Percentiles rank a stretch among this genome's conserved stretches.
phyloP scores from a whole-genome alignment of 257 asterid genomes.

The Ilex asprella region DNA sequence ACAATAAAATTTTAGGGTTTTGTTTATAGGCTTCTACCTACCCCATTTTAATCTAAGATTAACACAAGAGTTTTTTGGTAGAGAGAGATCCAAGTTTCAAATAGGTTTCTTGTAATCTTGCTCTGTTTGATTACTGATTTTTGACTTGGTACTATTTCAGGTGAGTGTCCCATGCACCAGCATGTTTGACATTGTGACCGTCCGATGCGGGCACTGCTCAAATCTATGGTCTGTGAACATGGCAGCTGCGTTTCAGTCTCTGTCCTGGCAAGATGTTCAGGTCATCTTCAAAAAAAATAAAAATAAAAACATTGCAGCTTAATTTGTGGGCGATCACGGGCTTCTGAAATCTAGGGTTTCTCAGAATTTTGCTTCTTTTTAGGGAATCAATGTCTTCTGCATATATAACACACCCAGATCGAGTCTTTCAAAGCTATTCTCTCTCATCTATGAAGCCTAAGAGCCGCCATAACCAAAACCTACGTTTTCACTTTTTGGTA shows the following conservation, averaged over 20 bases:
- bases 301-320: constrained; percentile 23
- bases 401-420: constrained; percentile 2
- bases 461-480: constrained; percentile 1
- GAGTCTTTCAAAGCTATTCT: constrained; percentile 8
- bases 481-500: constrained; percentile 1
- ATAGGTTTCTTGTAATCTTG: too few species aligned
- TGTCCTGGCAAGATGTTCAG: constrained; percentile 47
- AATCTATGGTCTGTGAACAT: constrained; percentile 82
- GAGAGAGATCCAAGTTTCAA: too few species aligned
- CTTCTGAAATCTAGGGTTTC: constrained; percentile 57
- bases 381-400: constrained; percentile 24
- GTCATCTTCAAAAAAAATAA: constrained; percentile 12
- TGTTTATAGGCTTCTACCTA: too few species aligned
- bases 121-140: too few species aligned
- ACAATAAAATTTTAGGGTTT: too few species aligned
- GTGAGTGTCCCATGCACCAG: constrained; percentile 92
- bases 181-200: constrained; percentile 75
- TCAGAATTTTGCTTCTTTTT: constrained; percentile 35
- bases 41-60: too few species aligned
- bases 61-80: too few species aligned
- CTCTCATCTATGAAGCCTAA: not conserved
- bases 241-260: constrained; percentile 78
- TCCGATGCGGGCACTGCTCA: constrained; percentile 88
- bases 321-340: constrained; percentile 45
- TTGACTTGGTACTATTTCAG: constrained; percentile 27